Evolutionary conservation across 2,329 filamentous ascomycete species (phyloP), one percentile per base, ranked within the genome.

Genomic region (Fusarium oxysporum): DNA sequence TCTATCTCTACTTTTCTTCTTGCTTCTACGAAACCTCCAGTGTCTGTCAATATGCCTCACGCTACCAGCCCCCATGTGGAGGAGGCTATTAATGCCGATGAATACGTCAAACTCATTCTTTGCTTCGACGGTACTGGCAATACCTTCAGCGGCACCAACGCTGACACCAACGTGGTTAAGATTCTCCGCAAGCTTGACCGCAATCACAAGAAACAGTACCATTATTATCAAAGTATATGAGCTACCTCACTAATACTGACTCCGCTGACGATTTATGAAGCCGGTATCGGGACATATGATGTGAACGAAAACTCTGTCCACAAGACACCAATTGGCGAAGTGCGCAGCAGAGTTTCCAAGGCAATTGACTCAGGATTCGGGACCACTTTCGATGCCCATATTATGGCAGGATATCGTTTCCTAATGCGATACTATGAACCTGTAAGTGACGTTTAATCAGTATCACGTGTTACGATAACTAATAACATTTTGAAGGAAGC

Each of bases 81-180:
- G 7, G 21, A 55, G 25, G 59, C 30, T 2, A 17, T 41, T 6
- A 14, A 16, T 11, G 11, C 23, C 6, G 43, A 4, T 12, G 43
- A 65, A 17, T 6, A 25, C 13, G 14, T 28, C 3, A 85, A 85
- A 63, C 80, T 86, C 7, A 77, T 86, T 6, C 80, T 86, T 8
- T 87, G 83, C 71, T 86, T 87, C 44, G 85, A 87, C 56, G 85
- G 85, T 14, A 86, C 85, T 0, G 85, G 85, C 1, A 86, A 85
- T 62, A 81, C 80, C 0, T 86, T 85, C 66, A 84, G 75, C 5
- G 84, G 84, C 2, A 82, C 83, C 33, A 83, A 84, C 43, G 80
- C 82, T 9, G 86, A 88, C 72, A 88, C 86, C 21, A 88, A 88
- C 57, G 85, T 89, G 1, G 83, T 88, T 41, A 88, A 88, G 72